Percentiles rank a stretch among this genome's conserved stretches.
phyloP scores from a whole-genome alignment of 208 protist species.

The Trypanosomatidae sp. region DNA sequence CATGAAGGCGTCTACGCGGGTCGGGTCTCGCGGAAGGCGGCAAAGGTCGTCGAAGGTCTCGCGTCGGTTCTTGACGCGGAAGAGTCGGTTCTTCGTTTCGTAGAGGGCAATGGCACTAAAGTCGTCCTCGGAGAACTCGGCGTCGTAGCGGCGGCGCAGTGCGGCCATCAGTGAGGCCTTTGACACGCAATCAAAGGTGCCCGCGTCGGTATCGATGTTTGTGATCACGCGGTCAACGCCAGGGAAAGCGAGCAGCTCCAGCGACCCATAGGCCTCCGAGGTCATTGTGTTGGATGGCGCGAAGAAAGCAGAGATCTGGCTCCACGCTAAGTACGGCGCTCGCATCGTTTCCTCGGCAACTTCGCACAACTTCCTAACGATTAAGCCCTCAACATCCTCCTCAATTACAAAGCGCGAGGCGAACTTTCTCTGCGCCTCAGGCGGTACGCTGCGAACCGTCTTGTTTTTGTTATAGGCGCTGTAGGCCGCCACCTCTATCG shows the following conservation, averaged over 20 bases:
- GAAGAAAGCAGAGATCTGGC: constrained; percentile 81
- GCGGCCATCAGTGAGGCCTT: constrained; percentile 49
- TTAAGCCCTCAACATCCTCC: constrained; percentile 77
- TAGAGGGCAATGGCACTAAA: constrained; percentile 40
- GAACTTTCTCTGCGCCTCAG: constrained; percentile 40
- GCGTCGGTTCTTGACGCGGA: constrained; percentile 28
- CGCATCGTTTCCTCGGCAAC: constrained; percentile 59
- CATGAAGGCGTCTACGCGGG: constrained; percentile 28
- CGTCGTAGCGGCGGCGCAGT: constrained; percentile 29
- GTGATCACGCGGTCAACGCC: constrained; percentile 85
- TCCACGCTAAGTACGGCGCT: constrained; percentile 87
- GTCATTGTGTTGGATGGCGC: constrained; percentile 39
- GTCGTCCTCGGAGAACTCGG: constrained; percentile 36
- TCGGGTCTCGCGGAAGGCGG: constrained; percentile 26
- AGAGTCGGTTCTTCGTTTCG: constrained; percentile 34
- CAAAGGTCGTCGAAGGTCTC: constrained; percentile 39
- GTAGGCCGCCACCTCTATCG: constrained; percentile 20
- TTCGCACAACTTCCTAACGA: constrained; percentile 61
- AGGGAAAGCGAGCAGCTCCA: constrained; percentile 86
- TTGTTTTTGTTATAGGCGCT: constrained; percentile 18
- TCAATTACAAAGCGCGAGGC: constrained; percentile 70
- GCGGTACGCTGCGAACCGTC: constrained; percentile 18
- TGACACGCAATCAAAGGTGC: constrained; percentile 71
- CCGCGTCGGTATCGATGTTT: constrained; percentile 56
- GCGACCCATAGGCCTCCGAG: constrained; percentile 76